Base-by-base conservation (phyloP, 2,329 filamentous ascomycete genomes). In the Hymenoscyphus fraxineus region DNA sequence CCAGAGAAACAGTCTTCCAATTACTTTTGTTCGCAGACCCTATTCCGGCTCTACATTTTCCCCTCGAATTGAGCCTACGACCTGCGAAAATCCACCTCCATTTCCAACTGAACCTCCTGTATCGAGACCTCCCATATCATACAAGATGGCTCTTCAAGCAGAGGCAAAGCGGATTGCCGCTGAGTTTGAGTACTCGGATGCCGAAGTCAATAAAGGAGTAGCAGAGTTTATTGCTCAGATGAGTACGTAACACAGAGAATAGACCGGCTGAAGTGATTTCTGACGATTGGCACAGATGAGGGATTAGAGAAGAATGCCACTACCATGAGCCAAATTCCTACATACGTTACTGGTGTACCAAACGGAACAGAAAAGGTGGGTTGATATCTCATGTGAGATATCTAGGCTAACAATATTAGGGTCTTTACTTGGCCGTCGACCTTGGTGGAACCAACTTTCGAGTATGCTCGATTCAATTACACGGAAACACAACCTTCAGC, bases 371-470 rank as follows among this genome's bases (percentile, higher is more conserved):
- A 99, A 80, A 96, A 97, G 88, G 93, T 94, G 80, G 72, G 72
- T 27, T 19, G 58, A 16, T 16, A 6, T 16, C 7, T 39, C 27
- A 12, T 19, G 22, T 19, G 3, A 44, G 39, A 10, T n/a, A 15
- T 19, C 54, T 16, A 12, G 10, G 15, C 61, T 68, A 60, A 72
- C 65, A 44, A 56, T 19, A 31, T 31, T 60, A 72, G 92, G 95
- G 95, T 58, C 83, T 97, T 47, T 99, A 97, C 80, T 88, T 99
- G 75, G 94, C 95, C 47, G 93, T 99, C 69, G 95, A 99, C 75
- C 85, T 99, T n/a, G 95, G 95, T 67, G 95, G 95, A 73, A 99
- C 95, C 69, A 99, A 99, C 81, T 97, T 98, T 79, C 90, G 95
- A 72, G 95, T 99, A 74, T 99, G 95, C 81, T 97, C 94, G 55